Evolutionary conservation across 139 green algal species (phyloP), one percentile per base, ranked within the genome.

Genomic region (Asterochloris erici): DNA sequence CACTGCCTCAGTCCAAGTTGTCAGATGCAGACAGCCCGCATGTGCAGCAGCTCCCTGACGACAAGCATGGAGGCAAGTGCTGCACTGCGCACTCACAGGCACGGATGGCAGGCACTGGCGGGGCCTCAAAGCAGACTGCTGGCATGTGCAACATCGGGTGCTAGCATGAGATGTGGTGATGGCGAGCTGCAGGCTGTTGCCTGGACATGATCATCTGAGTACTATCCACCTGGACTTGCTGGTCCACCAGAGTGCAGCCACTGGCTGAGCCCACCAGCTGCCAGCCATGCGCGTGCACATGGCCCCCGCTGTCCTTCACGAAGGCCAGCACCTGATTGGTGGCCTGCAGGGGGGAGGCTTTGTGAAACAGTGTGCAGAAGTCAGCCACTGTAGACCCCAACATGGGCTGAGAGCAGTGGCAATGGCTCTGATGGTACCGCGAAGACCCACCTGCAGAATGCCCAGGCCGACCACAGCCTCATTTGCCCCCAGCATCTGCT

Each of bases 301-400:
- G 73, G 13, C 81, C 73, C 14, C 73, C 63, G 28, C 73, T 81
- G 74, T 84, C 81, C 28, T 71, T 75, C 11, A 63, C 81, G 77
- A 84, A 84, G 17, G 68, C 63, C 61, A 73, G 73, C 38, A 83
- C 79, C 14, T 83, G 79, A 64, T 26, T 61, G 11, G 66, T 38
- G 29, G 79, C 68, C 79, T 77, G 47, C 63, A 73, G 16, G 12
- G 47, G 11, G 11, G 27, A 24, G 11, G 19, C 11, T 16, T 13
- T 0, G 38, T 24, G 4, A 79, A 19, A 38, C 17, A 17, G 60
- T 16, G 19, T 66, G 16, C 75, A 47, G n/a, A 2, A 38, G 17
- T 27, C 0, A 28, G 0, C n/a, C 16, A 38, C 16, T 9, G 11
- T 28, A 38, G 14, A 77, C n/a, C 15, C 71, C 71, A 38, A 4